These are phyloP conservation scores for Pezicula neosporulosa DNA, from an alignment of 2,329 filamentous ascomycete genomes.

Conservation along the genomic window DNA sequence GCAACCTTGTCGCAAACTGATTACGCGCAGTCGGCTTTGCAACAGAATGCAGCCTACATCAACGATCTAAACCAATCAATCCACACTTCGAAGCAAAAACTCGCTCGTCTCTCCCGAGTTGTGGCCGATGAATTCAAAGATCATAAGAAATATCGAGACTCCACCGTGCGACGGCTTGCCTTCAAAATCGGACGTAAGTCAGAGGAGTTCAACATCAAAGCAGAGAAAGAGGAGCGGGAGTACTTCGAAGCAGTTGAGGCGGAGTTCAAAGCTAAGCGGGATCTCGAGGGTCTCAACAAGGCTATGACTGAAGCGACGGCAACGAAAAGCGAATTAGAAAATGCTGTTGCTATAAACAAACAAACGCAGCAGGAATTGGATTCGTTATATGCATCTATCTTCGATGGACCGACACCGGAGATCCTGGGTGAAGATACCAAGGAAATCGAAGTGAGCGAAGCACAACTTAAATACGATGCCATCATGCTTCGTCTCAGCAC, in stretches of 20 bases:
- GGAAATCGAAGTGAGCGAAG: slow-evolving; percentile 34
- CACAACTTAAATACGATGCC: slow-evolving; percentile 34
- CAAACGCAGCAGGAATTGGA: slow-evolving; percentile 45
- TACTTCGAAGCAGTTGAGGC: slow-evolving; percentile 50
- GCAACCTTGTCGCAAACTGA: slow-evolving; percentile 44
- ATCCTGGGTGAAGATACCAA: slow-evolving; percentile 50
- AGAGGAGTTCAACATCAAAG: slow-evolving; percentile 44
- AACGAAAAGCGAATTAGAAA: slow-evolving; percentile 33
- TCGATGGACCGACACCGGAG: slow-evolving; percentile 47
- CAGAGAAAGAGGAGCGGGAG: slow-evolving; percentile 50
- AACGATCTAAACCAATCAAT: slow-evolving; percentile 41
- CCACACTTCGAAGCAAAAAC: slow-evolving; percentile 29
- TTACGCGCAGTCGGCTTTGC: slow-evolving; percentile 41
- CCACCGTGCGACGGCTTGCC: slow-evolving; percentile 46
- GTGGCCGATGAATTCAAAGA: slow-evolving; percentile 46
- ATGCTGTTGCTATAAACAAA: slow-evolving; percentile 31
- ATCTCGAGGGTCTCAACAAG: slow-evolving; percentile 35
- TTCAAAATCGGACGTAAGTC: slow-evolving; percentile 47
- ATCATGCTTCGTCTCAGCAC: slow-evolving; percentile 32
- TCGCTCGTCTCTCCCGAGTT: slow-evolving; percentile 35
- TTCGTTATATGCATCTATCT: slow-evolving; percentile 49
- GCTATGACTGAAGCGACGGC: slow-evolving; percentile 38
- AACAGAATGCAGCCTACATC: slow-evolving; percentile 43
- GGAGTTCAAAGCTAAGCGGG: slow-evolving; percentile 40
- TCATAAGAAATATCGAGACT: slow-evolving; percentile 50